phyloP scores from a whole-genome alignment of 2,329 filamentous ascomycete species.

The Fusarium tuaranense region DNA sequence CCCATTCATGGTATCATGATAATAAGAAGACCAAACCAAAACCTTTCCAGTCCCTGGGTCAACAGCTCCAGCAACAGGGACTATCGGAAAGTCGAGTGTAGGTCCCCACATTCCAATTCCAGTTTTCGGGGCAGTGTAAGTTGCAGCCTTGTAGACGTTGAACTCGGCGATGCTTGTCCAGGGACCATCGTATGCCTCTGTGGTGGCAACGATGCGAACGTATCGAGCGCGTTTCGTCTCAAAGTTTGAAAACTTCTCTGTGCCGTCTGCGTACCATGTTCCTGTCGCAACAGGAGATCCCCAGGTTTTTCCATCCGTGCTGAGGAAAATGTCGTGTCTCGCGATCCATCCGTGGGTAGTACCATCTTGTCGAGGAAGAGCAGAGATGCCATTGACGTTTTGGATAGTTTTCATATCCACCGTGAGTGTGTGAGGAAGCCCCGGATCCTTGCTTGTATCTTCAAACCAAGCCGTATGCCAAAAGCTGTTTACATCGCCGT shows the following conservation, averaged over 20 bases:
- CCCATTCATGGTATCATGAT: background rate
- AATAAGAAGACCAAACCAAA: conserved; percentile 18
- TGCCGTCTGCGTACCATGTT: conserved; percentile 28
- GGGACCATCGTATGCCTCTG: conserved; percentile 13
- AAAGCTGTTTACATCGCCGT: conserved; percentile 18
- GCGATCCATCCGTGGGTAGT: conserved; percentile 10
- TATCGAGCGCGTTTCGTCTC: conserved; percentile 29
- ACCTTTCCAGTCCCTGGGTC: conserved; percentile 27
- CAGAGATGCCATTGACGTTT: conserved; percentile 30
- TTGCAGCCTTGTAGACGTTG: conserved; percentile 25
- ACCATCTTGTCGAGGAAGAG: conserved; percentile 24
- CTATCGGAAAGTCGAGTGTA: conserved; percentile 29
- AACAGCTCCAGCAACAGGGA: conserved; percentile 31
- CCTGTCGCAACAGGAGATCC: conserved; percentile 19
- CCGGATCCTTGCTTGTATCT: background rate
- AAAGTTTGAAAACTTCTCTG: conserved; percentile 28
- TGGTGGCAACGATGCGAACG: conserved; percentile 12
- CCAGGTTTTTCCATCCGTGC: conserved; percentile 25
- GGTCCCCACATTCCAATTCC: conserved; percentile 26
- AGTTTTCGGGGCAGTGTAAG: background rate
- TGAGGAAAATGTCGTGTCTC: conserved; percentile 14
- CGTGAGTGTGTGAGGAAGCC: conserved; percentile 17
- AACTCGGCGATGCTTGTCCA: conserved; percentile 35
- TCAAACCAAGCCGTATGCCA: conserved; percentile 22
- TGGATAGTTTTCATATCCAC: conserved; percentile 20